A percentile compares a stretch with the other conserved stretches of the same genome.
Conservation (phyloP, 805 yeast genomes). For the Scheffersomyces spartinae region DNA sequence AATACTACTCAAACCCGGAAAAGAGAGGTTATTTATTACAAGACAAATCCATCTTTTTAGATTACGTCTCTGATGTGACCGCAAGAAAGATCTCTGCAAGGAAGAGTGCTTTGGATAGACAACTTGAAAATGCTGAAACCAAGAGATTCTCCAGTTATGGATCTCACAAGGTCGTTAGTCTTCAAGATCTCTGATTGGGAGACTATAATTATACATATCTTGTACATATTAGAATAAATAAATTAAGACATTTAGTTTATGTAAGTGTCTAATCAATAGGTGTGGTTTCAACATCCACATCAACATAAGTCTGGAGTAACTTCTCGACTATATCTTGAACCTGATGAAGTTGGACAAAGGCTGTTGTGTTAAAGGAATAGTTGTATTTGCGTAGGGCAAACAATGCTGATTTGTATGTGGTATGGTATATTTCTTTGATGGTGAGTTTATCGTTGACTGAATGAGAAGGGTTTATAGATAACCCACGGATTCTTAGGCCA, state of each 20-base stretch:
- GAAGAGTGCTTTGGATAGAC: constrained; percentile 17
- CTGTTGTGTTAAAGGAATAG: constrained; percentile 15
- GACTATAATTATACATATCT: no score
- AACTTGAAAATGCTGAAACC: constrained; percentile 20
- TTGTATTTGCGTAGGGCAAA: constrained; percentile 28
- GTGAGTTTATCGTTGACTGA: constrained; percentile 21
- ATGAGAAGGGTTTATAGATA: constrained; percentile 10
- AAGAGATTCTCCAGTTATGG: no score
- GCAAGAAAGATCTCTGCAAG: constrained; percentile 9
- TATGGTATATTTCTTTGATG: constrained; percentile 28
- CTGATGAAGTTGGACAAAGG: constrained; percentile 17
- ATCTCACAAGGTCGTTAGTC: no score
- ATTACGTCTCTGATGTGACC: constrained; percentile 15
- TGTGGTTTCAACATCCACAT: no score
- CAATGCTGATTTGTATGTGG: constrained; percentile 26
- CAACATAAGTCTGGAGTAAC: constrained; percentile 24
- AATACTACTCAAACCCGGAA: constrained; percentile 58
- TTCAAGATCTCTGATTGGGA: no score
- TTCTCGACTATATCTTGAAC: constrained; percentile 30
- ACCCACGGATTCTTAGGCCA: constrained; percentile 30
- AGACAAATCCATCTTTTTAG: constrained; percentile 27
- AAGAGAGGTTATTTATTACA: constrained; percentile 65
- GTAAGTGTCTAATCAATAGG: no score
- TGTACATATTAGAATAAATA: no score
- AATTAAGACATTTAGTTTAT: no score